phyloP scores from a whole-genome alignment of 805 yeast genomes.

The Candida taoyuanica region DNA sequence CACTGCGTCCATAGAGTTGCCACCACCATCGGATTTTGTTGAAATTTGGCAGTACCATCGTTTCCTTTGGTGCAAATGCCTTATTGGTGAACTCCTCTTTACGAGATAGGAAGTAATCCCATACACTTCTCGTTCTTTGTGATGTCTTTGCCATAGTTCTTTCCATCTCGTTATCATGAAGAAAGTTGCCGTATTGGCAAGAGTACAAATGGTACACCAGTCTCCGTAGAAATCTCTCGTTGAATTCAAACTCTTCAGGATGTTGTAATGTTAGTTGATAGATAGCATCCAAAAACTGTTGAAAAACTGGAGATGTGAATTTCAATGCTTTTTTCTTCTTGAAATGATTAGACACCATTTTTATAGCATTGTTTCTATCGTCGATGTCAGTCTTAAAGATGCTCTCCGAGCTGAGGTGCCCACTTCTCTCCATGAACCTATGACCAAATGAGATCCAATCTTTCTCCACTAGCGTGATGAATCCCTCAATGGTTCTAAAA shows the following conservation, averaged over 20 bases:
- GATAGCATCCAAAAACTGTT: constrained; percentile 87
- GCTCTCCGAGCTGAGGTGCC: constrained; percentile 46
- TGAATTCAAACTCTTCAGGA: constrained; percentile 76
- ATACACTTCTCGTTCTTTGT: constrained; percentile 67
- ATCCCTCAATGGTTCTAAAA: constrained; percentile 84
- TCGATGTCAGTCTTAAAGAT: constrained; percentile 41
- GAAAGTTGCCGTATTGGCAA: constrained; percentile 91
- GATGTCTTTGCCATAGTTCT: constrained; percentile 34
- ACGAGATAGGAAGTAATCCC: constrained; percentile 90
- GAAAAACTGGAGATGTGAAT: constrained; percentile 86
- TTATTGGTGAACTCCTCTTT: constrained; percentile 61
- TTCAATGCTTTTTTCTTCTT: constrained; percentile 47
- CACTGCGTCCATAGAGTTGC: constrained; percentile 73
- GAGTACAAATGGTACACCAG: constrained; percentile 85
- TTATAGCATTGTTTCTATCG: constrained; percentile 36
- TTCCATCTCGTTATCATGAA: constrained; percentile 71
- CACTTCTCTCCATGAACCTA: constrained; percentile 77
- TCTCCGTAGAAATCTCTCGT: constrained; percentile 81
- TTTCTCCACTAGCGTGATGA: constrained; percentile 79
- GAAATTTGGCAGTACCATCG: constrained; percentile 52
- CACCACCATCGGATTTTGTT: constrained; percentile 82
- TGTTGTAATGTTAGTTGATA: constrained; percentile 72
- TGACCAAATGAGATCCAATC: constrained; percentile 97
- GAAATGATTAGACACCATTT: constrained; percentile 41
- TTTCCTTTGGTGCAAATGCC: constrained; percentile 32